Conservation (phyloP, 768 basidiomycete genomes). For the Collybia sordida region DNA sequence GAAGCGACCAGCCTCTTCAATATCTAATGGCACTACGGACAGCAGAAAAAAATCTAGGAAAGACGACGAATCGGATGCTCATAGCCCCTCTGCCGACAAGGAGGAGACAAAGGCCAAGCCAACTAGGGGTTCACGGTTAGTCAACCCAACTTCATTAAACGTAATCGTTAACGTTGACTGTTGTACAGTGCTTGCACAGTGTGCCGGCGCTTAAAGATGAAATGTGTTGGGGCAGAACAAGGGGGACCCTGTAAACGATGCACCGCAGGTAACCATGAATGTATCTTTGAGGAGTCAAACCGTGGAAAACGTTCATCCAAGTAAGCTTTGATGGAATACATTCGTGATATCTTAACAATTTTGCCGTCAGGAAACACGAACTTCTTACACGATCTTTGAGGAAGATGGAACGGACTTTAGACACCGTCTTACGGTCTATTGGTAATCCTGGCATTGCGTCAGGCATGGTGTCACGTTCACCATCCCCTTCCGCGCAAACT, state of each 20-base stretch:
- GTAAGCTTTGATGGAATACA: slow-evolving; percentile 37
- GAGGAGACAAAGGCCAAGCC: slow-evolving; percentile 78
- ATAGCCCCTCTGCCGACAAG: slow-evolving; percentile 56
- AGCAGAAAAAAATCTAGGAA: slow-evolving; percentile 60
- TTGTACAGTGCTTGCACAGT: slow-evolving; percentile 79
- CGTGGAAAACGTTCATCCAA: slow-evolving; percentile 88
- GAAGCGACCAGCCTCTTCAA: slow-evolving; percentile 63
- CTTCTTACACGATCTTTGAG: slow-evolving; percentile 75
- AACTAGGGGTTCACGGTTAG: slow-evolving; percentile 81
- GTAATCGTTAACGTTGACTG: no score
- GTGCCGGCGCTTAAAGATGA: slow-evolving; percentile 91
- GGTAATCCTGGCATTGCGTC: slow-evolving; percentile 79
- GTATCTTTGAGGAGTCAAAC: slow-evolving; percentile 96
- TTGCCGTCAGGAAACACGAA: slow-evolving; percentile 71
- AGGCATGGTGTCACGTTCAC: slow-evolving; percentile 80
- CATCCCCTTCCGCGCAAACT: slow-evolving; percentile 62
- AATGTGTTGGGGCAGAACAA: slow-evolving; percentile 87
- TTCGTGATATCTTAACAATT: slow-evolving; percentile 22
- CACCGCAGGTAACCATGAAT: slow-evolving; percentile 75
- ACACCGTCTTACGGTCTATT: slow-evolving; percentile 86
- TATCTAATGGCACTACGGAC: slow-evolving; percentile 38
- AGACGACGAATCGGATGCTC: slow-evolving; percentile 56
- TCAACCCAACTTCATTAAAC: slow-evolving; percentile 3
- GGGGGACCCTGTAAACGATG: slow-evolving; percentile 93
- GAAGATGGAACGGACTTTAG: slow-evolving; percentile 92